Conservation (phyloP, 345 rosid species). For the Streptanthus diversifolius region DNA sequence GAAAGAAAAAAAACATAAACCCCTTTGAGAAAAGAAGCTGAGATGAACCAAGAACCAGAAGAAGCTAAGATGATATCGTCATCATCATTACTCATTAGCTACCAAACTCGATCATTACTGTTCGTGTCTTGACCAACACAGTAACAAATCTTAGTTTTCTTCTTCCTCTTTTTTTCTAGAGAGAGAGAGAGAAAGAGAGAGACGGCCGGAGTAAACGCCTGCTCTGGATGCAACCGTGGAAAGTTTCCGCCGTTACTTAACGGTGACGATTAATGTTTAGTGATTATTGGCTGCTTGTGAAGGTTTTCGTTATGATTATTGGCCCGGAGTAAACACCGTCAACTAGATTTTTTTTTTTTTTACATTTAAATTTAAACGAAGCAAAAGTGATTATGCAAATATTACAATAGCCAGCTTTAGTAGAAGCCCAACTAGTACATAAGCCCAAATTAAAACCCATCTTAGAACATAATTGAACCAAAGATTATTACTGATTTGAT, state of each 20-base stretch:
- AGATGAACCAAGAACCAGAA: constrained; percentile 40
- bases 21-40: constrained; percentile 46
- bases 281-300: not conserved
- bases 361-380: no score
- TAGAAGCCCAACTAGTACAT: no score
- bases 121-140: constrained; percentile 8
- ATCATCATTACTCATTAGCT: constrained; percentile 33
- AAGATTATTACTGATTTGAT: no score
- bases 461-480: no score
- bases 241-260: constrained; percentile 37
- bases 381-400: no score
- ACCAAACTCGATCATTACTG: constrained; percentile 25
- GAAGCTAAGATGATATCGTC: constrained; percentile 40
- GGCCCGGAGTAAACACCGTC: not conserved
- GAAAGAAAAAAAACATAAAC: not conserved
- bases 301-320: not conserved
- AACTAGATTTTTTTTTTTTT: not conserved
- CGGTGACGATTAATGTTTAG: constrained; percentile 34
- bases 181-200: no score
- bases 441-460: no score
- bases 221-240: constrained; percentile 42
- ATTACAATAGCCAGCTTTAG: no score
- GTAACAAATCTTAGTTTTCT: constrained; percentile 13
- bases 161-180: not conserved
- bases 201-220: constrained; percentile 36